Evolutionary conservation across 2,329 filamentous ascomycete species (phyloP), one percentile per base, ranked within the genome.

Genomic region (Diaporthe capsici): DNA sequence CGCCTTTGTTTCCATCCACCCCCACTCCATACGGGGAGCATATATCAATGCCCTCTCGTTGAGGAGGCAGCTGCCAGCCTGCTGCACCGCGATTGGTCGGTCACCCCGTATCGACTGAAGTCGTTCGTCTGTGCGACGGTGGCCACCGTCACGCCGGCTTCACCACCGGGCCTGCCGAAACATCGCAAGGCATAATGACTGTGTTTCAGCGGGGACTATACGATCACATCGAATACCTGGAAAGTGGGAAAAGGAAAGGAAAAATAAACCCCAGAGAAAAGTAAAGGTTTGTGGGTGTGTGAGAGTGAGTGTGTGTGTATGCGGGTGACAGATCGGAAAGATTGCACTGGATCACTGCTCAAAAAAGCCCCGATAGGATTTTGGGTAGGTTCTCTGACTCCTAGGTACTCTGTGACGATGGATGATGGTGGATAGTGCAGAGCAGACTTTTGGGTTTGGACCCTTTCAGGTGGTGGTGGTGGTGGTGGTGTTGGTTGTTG

Each of bases 81-180:
- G 34, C 47, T 17, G 65, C 65, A 55, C 65, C 37, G 65, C 65
- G 65, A 70, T 70, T 70, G 65, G 65, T 55, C 49, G 65, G 49
- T 53, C 8, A 20, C 34, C 49, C 47, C 49, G 65, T 70, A 70
- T 70, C 65, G 49, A 70, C 65, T 70, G 65, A 70, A 70, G 65
- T 70, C 49, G 34, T 4, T 22, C 6, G 65, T 70, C 65, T 70
- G 65, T 70, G 65, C 65, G 65, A 51, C 12, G 65, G 31, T 42
- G 34, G 47, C n/a, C 34, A 70, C 65, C 65, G 65, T 70, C 49
- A 70, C 47, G 65, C 15, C 47, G 47, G 65, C 31, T 42, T 70
- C 65, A 70, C 47, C 65, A 70, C 65, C 31, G 49, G 65, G 34
- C 65, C 65, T 70, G 34, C 65, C 65, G 65, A 70, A 55, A 70